A percentile compares a stretch with the other conserved stretches of the same genome.
Evolutionary conservation across 495 filamentous ascomycete species (phyloP).

Genomic region (Penicillium desertorum): DNA sequence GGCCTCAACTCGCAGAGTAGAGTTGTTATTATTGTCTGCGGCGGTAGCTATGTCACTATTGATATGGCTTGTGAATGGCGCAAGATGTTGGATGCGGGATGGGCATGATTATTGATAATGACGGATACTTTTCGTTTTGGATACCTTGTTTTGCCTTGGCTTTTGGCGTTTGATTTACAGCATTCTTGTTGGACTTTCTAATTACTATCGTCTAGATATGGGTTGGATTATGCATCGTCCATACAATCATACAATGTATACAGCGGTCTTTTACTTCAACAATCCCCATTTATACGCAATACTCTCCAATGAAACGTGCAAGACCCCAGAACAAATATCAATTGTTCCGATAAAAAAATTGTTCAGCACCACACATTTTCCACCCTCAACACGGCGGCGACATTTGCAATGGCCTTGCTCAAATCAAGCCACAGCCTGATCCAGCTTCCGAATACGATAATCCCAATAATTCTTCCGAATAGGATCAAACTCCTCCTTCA

Average conservation of each 20-base stretch:
- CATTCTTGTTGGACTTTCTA: conserved; percentile 1
- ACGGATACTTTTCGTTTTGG: conserved; percentile 6
- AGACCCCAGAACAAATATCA: neutral
- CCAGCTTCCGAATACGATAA: conserved; percentile 60
- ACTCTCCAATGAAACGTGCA: neutral
- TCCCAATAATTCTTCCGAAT: conserved; percentile 92
- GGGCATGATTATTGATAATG: conserved; percentile 29
- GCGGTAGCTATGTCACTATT: conserved; percentile 72
- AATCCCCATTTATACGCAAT: neutral
- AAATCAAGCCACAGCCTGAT: conserved; percentile 17
- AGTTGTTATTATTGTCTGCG: conserved; percentile 85
- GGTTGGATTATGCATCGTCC: conserved; percentile 4
- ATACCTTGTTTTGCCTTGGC: conserved; percentile 1
- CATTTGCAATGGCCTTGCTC: neutral
- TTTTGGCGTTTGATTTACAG: conserved; percentile 8
- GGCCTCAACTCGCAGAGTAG: conserved; percentile 58
- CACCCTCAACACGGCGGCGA: neutral
- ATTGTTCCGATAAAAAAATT: neutral
- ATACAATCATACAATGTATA: conserved; percentile 6
- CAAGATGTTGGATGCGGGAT: conserved; percentile 45
- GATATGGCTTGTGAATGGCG: conserved; percentile 65
- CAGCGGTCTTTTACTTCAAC: neutral
- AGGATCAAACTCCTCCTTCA: conserved; percentile 86
- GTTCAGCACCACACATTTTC: neutral
- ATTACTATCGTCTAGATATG: conserved; percentile 14